These are phyloP conservation scores for grape (Vitis vinifera) DNA, from an alignment of 164 flowering plant species.

Conservation along the genomic window ASM3070453v1 NC_081822.1:33748001-33748500, in stretches of 20 bases:
- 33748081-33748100: slow-evolving; percentile 44
- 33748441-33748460: too few species aligned
- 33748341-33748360: neutral
- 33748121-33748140: slow-evolving; percentile 31
- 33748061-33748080: neutral
- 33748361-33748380: too few species aligned
- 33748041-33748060: neutral
- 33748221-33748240: slow-evolving; percentile 25
- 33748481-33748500: too few species aligned
- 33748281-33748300: too few species aligned
- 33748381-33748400: too few species aligned
- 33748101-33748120: slow-evolving; percentile 40
- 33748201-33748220: slow-evolving; percentile 18
- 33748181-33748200: slow-evolving; percentile 17
- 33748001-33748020: too few species aligned
- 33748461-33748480: too few species aligned
- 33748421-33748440: too few species aligned
- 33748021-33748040: too few species aligned
- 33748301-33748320: too few species aligned
- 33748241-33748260: neutral
- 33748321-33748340: too few species aligned
- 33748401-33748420: too few species aligned
- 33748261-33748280: neutral
- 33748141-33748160: slow-evolving; percentile 69
- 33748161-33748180: slow-evolving; percentile 16